Base-by-base conservation (phyloP, 2,329 filamentous ascomycete species). In the Metarhizium rileyi region DNA sequence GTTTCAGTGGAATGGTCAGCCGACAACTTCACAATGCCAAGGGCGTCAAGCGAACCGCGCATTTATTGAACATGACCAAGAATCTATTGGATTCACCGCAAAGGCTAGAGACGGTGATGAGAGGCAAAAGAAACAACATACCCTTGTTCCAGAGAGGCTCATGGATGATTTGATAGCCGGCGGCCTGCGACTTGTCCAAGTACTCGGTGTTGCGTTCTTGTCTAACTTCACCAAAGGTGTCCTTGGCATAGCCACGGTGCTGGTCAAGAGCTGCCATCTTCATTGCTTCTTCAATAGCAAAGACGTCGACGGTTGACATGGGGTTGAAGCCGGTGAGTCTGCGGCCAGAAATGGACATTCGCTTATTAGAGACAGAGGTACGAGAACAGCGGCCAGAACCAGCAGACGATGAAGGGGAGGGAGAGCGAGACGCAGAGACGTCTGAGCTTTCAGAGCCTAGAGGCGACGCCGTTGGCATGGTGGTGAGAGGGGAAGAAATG, bases 121-220 rank as follows among this genome's bases (percentile, higher is more conserved):
- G 23, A 23, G 47, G 25, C 18, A n/a, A 45, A 33, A 53, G 25
- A 22, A 26, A 44, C 40, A 48, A 45, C 42, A 44, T 68, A 82
- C 80, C 80, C 72, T 82, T 83, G 62, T 84, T 84, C 78, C 79
- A 83, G 45, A 77, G 69, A 53, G 80, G 78, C 63, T 84, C 77
- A 47, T 72, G 69, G 51, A 84, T 69, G 51, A 84, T 68, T 65
- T 83, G 80, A 63, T 81, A 81, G 56, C 80, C 80, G 53, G 68
- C 68, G 54, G 80, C 80, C 56, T 73, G 65, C 50, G 67, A 63
- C 59, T 78, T 65, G 44, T 71, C 55, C 45, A 79, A 58, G 61
- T 82, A 80, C 54, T 81, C 73, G 43, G 77, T 81, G 47, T 68
- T 59, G 41, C 66, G 64, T 54, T 70, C 62, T 60, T 84, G 80